Conservation (phyloP, 257 asterid species). For the Solanum chmielewskii region DNA sequence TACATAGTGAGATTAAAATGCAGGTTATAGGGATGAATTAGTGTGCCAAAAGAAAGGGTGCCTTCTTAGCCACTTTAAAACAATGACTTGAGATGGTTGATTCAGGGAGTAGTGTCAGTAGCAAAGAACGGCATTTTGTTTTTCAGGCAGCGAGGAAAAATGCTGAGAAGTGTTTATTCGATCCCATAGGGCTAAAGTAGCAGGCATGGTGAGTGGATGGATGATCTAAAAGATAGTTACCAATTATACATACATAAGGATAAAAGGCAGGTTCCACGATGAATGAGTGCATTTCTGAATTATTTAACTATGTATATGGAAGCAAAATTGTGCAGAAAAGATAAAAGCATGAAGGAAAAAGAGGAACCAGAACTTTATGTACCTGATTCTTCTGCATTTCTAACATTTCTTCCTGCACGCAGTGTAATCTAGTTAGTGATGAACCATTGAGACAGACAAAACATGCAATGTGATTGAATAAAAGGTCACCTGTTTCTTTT, state of each 20-base stretch:
- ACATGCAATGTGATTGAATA: background rate
- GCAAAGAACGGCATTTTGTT: background rate
- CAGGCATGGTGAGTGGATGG: background rate
- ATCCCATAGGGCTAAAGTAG: background rate
- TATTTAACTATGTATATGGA: background rate
- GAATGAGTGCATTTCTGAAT: background rate
- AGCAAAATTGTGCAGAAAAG: background rate
- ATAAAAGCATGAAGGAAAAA: background rate
- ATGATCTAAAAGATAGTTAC: background rate
- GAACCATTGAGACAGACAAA: background rate
- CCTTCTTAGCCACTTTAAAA: background rate
- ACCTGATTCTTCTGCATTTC: conserved; percentile 54
- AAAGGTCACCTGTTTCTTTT: conserved; percentile 52
- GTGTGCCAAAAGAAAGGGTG: background rate
- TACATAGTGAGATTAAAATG: background rate
- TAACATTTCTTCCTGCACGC: conserved; percentile 22
- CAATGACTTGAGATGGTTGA: background rate
- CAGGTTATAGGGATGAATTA: background rate
- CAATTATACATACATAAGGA: background rate
- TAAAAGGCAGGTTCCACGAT: background rate
- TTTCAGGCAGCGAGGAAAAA: background rate
- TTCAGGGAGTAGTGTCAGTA: background rate
- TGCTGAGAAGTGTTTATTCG: background rate
- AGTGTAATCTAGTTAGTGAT: background rate
- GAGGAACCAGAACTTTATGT: background rate